phyloP scores from a whole-genome alignment of 306 rosid species.

The Sphenostylis stenocarpa region DNA sequence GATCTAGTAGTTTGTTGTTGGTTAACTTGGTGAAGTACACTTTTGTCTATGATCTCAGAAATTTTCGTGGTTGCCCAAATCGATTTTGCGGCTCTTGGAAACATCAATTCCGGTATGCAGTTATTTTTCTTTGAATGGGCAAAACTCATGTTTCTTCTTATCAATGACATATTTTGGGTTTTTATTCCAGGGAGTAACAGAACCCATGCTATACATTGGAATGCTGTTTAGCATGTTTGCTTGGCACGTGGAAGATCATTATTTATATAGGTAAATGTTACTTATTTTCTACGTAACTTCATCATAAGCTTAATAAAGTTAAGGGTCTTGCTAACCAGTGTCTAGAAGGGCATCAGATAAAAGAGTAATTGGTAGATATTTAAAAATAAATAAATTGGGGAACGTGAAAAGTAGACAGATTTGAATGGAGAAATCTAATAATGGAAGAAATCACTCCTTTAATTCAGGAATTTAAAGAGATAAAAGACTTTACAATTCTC shows the following conservation, averaged over 20 bases:
- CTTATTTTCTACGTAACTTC: neutral
- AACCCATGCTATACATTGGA: constrained; percentile 37
- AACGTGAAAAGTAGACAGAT: neutral
- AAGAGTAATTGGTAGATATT: neutral
- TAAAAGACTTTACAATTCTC: neutral
- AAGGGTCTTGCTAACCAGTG: neutral
- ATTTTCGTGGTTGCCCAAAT: constrained; percentile 69
- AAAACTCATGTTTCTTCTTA: neutral
- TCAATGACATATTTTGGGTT: constrained; percentile 2
- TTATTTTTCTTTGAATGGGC: neutral
- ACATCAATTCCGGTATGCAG: constrained; percentile 63
- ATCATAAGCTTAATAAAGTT: neutral
- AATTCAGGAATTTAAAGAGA: neutral
- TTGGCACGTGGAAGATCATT: constrained; percentile 92
- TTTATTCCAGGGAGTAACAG: constrained; percentile 71
- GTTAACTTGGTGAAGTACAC: constrained; percentile 11
- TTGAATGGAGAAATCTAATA: neutral
- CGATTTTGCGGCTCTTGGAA: constrained; percentile 70
- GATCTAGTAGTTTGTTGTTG: constrained; percentile 9
- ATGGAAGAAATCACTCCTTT: neutral
- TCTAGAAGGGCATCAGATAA: neutral
- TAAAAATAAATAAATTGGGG: neutral
- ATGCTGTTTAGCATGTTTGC: constrained; percentile 89
- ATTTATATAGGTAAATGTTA: constrained; percentile 61
- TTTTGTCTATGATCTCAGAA: constrained; percentile 45